Evolutionary conservation across 805 yeast species (phyloP).

Genomic region (Lipomyces spencermartinsiae): DNA sequence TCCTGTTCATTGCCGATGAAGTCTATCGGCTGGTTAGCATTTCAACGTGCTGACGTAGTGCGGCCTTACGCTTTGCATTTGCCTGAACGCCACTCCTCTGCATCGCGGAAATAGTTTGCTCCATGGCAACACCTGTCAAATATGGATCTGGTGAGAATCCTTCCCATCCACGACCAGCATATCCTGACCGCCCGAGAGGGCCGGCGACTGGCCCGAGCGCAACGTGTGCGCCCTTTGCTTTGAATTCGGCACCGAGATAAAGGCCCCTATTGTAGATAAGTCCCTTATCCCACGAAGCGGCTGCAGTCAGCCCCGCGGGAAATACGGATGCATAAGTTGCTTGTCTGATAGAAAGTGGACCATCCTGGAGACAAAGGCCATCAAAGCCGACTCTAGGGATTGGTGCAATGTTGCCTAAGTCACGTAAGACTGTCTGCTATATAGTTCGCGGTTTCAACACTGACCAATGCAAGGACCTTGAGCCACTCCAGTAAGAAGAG

Average conservation of each 20-base stretch:
- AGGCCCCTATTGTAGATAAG: constrained; percentile 59
- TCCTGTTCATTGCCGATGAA: constrained; percentile 69
- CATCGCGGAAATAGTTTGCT: constrained; percentile 59
- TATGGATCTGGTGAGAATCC: constrained; percentile 68
- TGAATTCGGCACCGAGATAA: constrained; percentile 62
- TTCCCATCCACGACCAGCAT: constrained; percentile 72
- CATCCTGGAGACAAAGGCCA: constrained; percentile 64
- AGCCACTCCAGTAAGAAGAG: constrained; percentile 66
- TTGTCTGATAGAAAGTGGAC: constrained; percentile 63
- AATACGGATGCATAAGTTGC: constrained; percentile 62
- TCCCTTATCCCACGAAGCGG: constrained; percentile 61
- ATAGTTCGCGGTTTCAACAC: background rate
- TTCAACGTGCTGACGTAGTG: background rate
- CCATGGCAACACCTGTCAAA: constrained; percentile 61
- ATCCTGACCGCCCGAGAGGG: constrained; percentile 66
- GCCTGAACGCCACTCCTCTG: constrained; percentile 66
- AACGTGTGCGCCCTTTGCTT: constrained; percentile 35
- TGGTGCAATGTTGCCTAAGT: constrained; percentile 60
- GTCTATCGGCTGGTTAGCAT: constrained; percentile 36
- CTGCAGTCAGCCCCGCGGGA: constrained; percentile 65
- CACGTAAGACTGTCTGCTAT: background rate
- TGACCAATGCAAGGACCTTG: constrained; percentile 58
- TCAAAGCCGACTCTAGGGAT: constrained; percentile 61
- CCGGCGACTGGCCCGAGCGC: constrained; percentile 60
- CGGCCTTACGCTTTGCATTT: constrained; percentile 43